Evolutionary conservation across 192 early-diverging fungal species (phyloP).

Genomic region (Spizellomyces sp.): DNA sequence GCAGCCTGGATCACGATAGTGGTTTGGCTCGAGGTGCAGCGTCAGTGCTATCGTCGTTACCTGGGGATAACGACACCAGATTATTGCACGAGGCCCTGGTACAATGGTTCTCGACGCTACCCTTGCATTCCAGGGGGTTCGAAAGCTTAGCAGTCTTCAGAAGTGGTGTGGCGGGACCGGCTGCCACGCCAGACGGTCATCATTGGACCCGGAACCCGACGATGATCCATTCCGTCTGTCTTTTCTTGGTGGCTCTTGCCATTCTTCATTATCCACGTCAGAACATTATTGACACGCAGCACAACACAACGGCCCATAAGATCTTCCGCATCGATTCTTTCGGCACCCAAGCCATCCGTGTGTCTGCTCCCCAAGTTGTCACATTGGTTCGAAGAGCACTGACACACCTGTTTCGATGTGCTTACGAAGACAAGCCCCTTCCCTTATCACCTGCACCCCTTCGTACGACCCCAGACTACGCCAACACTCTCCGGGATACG

Average conservation of each 20-base stretch:
- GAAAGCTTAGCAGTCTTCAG: slow-evolving; percentile 19
- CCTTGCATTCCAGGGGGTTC: slow-evolving; percentile 3
- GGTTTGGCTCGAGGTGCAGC: slow-evolving; percentile 8
- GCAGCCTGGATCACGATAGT: slow-evolving; percentile 9
- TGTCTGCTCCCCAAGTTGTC: neutral
- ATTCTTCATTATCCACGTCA: neutral
- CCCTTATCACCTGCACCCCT: neutral
- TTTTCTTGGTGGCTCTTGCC: neutral
- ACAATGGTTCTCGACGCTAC: slow-evolving; percentile 19
- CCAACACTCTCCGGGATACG: neutral
- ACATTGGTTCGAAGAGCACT: slow-evolving; percentile 6
- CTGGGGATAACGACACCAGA: neutral
- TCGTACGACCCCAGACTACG: neutral
- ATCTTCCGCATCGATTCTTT: neutral
- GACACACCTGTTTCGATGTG: neutral
- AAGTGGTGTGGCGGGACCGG: neutral
- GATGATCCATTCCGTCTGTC: neutral
- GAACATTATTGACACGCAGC: neutral
- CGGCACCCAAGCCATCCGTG: neutral
- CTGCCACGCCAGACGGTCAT: neutral
- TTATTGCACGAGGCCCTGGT: slow-evolving; percentile 23
- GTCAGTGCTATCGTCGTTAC: neutral
- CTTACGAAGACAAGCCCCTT: neutral
- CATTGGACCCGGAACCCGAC: slow-evolving; percentile 3
- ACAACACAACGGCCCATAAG: neutral